phyloP scores from a whole-genome alignment of 2,329 filamentous ascomycete genomes.

The Fusarium anguioides region DNA sequence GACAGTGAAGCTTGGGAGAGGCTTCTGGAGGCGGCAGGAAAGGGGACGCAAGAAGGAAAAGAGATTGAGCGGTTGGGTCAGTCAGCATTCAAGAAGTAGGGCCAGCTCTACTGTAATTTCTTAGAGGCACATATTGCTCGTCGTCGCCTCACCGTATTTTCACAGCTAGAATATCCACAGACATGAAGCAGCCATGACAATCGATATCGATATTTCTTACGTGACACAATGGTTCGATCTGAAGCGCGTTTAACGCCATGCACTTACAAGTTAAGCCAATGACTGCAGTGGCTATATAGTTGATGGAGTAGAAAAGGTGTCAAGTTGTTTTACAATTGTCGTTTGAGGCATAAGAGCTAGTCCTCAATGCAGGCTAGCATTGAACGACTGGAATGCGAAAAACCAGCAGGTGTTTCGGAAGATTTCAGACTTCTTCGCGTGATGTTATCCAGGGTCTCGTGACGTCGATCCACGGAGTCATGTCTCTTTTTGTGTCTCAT shows the following conservation, averaged over 20 bases:
- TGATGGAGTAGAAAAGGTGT: neutral
- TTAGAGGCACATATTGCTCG: conserved; percentile 9
- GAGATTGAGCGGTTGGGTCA: conserved; percentile 87
- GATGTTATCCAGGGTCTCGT: conserved; percentile 26
- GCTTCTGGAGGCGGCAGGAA: conserved; percentile 78
- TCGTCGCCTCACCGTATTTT: conserved; percentile 13
- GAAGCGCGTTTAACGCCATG: conserved; percentile 16
- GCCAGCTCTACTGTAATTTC: conserved; percentile 13
- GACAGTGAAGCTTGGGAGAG: conserved; percentile 80
- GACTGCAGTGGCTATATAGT: conserved; percentile 19
- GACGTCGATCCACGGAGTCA: conserved; percentile 21
- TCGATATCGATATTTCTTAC: neutral
- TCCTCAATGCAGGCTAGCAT: neutral
- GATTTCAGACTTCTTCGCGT: conserved; percentile 12
- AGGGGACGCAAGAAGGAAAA: conserved; percentile 70
- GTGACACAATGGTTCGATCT: neutral
- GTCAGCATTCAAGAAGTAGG: conserved; percentile 62
- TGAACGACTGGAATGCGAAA: conserved; percentile 15
- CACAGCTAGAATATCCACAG: neutral
- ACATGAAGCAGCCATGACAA: neutral
- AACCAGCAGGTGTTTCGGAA: conserved; percentile 19
- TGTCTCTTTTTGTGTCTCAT: conserved; percentile 25
- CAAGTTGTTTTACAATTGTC: neutral
- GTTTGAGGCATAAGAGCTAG: conserved; percentile 10
- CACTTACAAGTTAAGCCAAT: neutral